Evolutionary conservation across 2,329 filamentous ascomycete genomes (phyloP), one percentile per base, ranked within the genome.

Genomic region (Botrytis deweyae): DNA sequence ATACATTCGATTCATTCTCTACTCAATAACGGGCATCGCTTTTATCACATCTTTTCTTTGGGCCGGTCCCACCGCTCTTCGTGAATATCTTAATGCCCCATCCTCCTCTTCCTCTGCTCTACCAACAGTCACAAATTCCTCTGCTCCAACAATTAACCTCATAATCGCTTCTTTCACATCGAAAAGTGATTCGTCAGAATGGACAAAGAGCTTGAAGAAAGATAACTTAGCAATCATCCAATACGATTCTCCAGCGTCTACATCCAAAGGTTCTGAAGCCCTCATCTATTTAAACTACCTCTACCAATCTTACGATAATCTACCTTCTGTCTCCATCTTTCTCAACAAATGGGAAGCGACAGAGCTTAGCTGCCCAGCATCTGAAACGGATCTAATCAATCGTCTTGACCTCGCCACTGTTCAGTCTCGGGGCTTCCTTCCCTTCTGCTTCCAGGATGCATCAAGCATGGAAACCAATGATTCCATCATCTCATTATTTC

Each of bases 31-130:
- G 29, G 33, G 52, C 4, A 33, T 67, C 46, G 62, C 62, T 8
- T 72, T 72, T 14, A 72, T 72, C 22, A 59, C 40, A 68, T 72
- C 70, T 29, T 40, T 72, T 29, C n/a, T 65, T 44, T 72, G 40
- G 55, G 46, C 46, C 16, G 46, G 65, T 6, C 65, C 65, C 4
- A 16, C 22, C 42, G 44, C 65, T 18, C 44, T 67, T 67, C 65
- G 33, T 18, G 25, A 33, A 52, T 67, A 52, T 44, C 65, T 67
- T 44, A 38, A 67, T 67, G 65, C 33, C 16, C 44, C 46, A 20
- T 67, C 33, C 33, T 55, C 33, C 29, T 38, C 63, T n/a, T 65
- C 42, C 42, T 49, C 64, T 38, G 14, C 46, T 58, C 55, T 38
- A 46, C 63, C 59, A 20, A 71, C 42, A 33, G 36, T 49, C 44